phyloP scores from a whole-genome alignment of 768 basidiomycete species.

The Rickenella mellea region DNA sequence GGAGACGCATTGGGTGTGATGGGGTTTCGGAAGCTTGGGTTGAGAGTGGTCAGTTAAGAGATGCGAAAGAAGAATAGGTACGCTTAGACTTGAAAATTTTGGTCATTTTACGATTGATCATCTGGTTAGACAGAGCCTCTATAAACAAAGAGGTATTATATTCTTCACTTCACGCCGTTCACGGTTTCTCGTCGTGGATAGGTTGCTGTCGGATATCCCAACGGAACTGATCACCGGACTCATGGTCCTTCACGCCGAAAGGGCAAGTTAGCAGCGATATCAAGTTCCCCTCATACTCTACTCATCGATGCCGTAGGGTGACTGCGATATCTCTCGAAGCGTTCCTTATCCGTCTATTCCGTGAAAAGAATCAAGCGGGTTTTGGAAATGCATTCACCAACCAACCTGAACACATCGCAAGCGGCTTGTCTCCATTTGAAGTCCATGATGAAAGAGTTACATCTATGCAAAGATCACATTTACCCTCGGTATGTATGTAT shows the following conservation, averaged over 20 bases:
- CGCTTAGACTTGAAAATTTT: constrained; percentile 14
- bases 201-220: constrained; percentile 82
- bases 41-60: constrained; percentile 79
- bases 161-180: constrained; percentile 90
- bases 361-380: constrained; percentile 81
- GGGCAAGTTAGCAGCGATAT: constrained; percentile 28
- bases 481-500: constrained; percentile 70
- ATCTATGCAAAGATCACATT: constrained; percentile 80
- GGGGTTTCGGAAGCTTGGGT: constrained; percentile 81
- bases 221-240: constrained; percentile 82
- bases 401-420: constrained; percentile 91
- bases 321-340: constrained; percentile 80
- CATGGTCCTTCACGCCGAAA: constrained; percentile 85
- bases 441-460: constrained; percentile 88
- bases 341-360: constrained; percentile 85
- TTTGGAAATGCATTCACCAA: constrained; percentile 97
- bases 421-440: constrained; percentile 85
- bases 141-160: constrained; percentile 81
- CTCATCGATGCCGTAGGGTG: no score
- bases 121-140: constrained; percentile 61
- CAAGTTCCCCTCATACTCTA: background rate
- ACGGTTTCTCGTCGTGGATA: constrained; percentile 92
- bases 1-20: constrained; percentile 89
- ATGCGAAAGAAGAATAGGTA: constrained; percentile 72
- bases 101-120: background rate